phyloP scores from a whole-genome alignment of 331 rosid species.

The Acacia concinna region DNA sequence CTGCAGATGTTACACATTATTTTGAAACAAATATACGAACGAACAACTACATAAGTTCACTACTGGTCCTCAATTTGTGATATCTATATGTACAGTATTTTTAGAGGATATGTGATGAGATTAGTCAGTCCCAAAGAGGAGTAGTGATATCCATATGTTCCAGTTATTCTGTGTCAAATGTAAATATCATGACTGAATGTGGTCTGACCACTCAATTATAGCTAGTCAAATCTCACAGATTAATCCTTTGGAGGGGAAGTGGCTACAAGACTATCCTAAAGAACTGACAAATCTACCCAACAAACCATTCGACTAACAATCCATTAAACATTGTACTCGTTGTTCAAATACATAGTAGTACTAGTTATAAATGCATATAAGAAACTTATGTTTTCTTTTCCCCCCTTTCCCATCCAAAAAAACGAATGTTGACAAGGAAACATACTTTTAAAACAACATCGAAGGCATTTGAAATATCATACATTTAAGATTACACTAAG shows the following conservation, averaged over 20 bases:
- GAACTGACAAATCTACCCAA: not conserved
- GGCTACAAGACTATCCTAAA: not conserved
- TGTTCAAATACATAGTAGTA: not conserved
- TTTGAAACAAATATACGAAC: not conserved
- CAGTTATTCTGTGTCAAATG: not conserved
- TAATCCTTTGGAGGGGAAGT: not conserved
- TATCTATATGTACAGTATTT: not conserved
- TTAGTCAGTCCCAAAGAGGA: not conserved
- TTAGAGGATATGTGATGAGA: not conserved
- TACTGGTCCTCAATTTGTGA: not conserved
- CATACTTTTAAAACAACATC: constrained; percentile 29
- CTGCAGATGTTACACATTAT: not conserved
- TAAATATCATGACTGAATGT: not conserved
- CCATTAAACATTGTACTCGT: constrained; percentile 13
- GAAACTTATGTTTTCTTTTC: not conserved
- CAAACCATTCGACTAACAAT: not conserved
- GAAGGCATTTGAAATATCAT: constrained; percentile 10
- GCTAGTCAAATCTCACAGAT: not conserved
- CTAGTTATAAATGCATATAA: not conserved
- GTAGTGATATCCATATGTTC: not conserved
- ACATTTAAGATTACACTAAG: constrained; percentile 46
- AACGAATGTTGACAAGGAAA: not conserved
- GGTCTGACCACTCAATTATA: not conserved
- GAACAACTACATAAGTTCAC: not conserved
- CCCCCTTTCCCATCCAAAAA: not conserved